Percentiles rank a stretch among this genome's conserved stretches.
Evolutionary conservation across 2,329 filamentous ascomycete species (phyloP).

Genomic region (Tolypocladium pustulatum): DNA sequence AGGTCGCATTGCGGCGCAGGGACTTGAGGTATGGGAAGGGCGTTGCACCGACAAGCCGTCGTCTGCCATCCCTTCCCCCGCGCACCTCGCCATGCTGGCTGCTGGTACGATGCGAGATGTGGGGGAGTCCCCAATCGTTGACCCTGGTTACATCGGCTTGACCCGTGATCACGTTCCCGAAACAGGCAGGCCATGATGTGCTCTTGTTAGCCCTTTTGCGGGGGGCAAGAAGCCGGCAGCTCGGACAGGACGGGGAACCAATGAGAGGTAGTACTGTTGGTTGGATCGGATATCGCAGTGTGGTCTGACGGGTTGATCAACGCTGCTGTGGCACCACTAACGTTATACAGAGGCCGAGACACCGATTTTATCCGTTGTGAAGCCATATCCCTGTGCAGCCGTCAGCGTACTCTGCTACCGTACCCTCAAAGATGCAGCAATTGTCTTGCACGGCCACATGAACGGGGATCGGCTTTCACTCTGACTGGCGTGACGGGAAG

Average conservation of each 20-base stretch:
- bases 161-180: not conserved
- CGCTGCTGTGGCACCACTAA: not conserved
- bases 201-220: not conserved
- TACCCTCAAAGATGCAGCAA: not conserved
- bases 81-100: not conserved
- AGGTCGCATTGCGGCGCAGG: not conserved
- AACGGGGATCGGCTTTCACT: not conserved
- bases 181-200: not conserved
- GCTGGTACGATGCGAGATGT: not conserved
- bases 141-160: conserved; percentile 1
- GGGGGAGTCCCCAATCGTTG: not conserved
- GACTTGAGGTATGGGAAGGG: not conserved
- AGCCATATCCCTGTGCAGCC: not conserved
- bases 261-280: not conserved
- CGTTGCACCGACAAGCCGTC: not conserved
- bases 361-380: not conserved
- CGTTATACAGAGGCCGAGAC: not conserved
- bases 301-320: not conserved
- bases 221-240: not conserved
- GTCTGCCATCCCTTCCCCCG: not conserved
- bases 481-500: not conserved
- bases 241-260: not conserved
- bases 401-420: not conserved
- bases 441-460: not conserved
- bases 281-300: not conserved